Evolutionary conservation across 768 basidiomycete species (phyloP), one percentile per base, ranked within the genome.

Genomic region (Suillus tomentosus): DNA sequence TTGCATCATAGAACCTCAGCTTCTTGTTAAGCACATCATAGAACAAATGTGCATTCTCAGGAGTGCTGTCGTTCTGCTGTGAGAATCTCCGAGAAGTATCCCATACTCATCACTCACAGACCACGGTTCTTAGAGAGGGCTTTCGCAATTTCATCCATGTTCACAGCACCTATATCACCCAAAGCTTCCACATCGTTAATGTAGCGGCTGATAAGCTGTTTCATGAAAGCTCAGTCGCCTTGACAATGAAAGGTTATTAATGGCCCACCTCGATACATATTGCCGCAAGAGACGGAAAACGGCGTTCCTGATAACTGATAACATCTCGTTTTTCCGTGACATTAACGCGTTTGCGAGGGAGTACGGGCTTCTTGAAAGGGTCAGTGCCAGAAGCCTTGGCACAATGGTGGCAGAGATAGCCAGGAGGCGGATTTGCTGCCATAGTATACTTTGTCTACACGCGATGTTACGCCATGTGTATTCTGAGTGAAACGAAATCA

Each of bases 101-200:
- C 40, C 15, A 5, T 8, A 62, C 27, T 15, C 3, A 48, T 53
- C 5, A 85, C 92, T 71, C 73, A 95, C 95, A 96, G 78, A 64
- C 87, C 84, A 45, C 95, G 80, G 70, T 89, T 92, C 70, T 90
- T 91, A 10, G 91, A 88, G 24, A 97, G 79, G 4, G 92, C 88
- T 73, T 89, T 92, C 15, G 91, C 84, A 55, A 98, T 91, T 48
- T 88, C 86, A 64, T 95, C 88, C 80, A 94, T 81, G 72, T 96
- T 98, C 75, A 93, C 74, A 1, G 85, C 69, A 0, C 95, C 95
- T 59, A 98, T 91, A 70, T 96, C 90, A 0, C 96, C 96, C 17
- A 96, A 77, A 0, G 90, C 88, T 66, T 94, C 93, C 7, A 99
- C 89, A 68, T 96, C 92, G 63, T 95, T 85, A 63, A 98, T 96